Evolutionary conservation across 2,329 filamentous ascomycete genomes (phyloP).

Genomic region (Lizonia empirigonia): DNA sequence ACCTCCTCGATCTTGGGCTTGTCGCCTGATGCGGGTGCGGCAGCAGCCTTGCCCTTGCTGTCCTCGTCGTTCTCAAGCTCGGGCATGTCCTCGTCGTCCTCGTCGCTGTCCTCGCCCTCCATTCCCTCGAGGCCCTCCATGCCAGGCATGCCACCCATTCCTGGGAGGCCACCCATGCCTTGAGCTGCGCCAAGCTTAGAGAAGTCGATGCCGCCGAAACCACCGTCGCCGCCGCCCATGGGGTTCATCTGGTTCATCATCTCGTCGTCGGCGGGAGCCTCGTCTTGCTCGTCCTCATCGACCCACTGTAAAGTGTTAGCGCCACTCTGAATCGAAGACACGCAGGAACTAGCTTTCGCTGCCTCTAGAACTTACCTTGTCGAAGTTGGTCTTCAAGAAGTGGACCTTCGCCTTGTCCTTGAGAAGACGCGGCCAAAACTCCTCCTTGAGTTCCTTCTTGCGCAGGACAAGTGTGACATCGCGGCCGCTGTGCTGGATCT

Average conservation of each 20-base stretch:
- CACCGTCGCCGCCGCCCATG: slow-evolving; percentile 64
- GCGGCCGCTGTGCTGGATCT: slow-evolving; percentile 85
- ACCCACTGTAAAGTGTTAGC: slow-evolving; percentile 69
- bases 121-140: slow-evolving; percentile 30
- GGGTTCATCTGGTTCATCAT: slow-evolving; percentile 60
- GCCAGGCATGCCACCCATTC: slow-evolving; percentile 28
- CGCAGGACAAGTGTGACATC: slow-evolving; percentile 88
- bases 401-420: slow-evolving; percentile 90
- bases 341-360: not conserved
- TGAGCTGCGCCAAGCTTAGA: slow-evolving; percentile 72
- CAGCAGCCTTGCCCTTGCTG: slow-evolving; percentile 38
- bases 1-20: slow-evolving; percentile 57
- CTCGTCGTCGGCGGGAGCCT: slow-evolving; percentile 86
- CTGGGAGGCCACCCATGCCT: slow-evolving; percentile 41
- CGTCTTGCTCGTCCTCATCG: slow-evolving; percentile 97
- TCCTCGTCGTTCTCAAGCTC: slow-evolving; percentile 59
- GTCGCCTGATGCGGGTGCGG: slow-evolving; percentile 31
- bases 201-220: slow-evolving; percentile 90
- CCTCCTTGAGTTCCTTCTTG: slow-evolving; percentile 95
- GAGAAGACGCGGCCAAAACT: slow-evolving; percentile 94
- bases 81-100: slow-evolving; percentile 76
- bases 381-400: slow-evolving; percentile 98
- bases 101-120: slow-evolving; percentile 54
- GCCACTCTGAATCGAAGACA: not conserved
- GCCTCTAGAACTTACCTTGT: slow-evolving; percentile 68